Evolutionary conservation across 805 yeast species (phyloP).

Genomic region (Suhomyces prunicola): DNA sequence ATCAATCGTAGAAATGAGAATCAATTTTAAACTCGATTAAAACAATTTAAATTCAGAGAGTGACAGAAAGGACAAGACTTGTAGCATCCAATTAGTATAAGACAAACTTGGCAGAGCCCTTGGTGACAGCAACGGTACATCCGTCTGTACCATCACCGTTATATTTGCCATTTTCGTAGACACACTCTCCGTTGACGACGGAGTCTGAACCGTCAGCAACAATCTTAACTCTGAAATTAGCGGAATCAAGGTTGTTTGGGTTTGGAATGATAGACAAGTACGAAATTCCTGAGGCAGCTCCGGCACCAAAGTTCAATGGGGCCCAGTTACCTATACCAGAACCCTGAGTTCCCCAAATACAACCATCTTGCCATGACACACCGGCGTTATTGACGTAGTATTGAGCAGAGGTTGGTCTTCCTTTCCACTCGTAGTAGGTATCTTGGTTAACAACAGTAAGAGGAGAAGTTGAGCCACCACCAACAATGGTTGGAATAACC

Average conservation of each 20-base stretch:
- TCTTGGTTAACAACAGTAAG: slow-evolving; percentile 79
- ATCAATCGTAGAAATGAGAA: not conserved
- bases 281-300: slow-evolving; percentile 62
- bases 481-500: slow-evolving; percentile 87
- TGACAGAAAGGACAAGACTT: not conserved
- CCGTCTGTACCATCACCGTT: slow-evolving; percentile 74
- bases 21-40: not conserved
- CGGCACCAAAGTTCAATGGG: slow-evolving; percentile 93
- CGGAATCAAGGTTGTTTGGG: slow-evolving; percentile 75
- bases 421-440: slow-evolving; percentile 78
- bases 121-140: slow-evolving; percentile 87
- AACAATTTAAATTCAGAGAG: not conserved
- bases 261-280: slow-evolving; percentile 92
- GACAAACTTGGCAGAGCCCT: slow-evolving; percentile 82
- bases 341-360: slow-evolving; percentile 85
- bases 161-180: slow-evolving; percentile 74
- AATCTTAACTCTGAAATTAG: slow-evolving; percentile 60
- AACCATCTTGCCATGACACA: slow-evolving; percentile 83
- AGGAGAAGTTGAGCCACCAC: slow-evolving; percentile 61
- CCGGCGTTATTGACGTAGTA: slow-evolving; percentile 98
- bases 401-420: slow-evolving; percentile 85
- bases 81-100: slow-evolving; percentile 41
- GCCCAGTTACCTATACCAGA: slow-evolving; percentile 97
- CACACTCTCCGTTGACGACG: slow-evolving; percentile 64
- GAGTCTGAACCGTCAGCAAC: slow-evolving; percentile 56